phyloP scores from a whole-genome alignment of 306 rosid genomes.

The Castanea mollissima region DNA sequence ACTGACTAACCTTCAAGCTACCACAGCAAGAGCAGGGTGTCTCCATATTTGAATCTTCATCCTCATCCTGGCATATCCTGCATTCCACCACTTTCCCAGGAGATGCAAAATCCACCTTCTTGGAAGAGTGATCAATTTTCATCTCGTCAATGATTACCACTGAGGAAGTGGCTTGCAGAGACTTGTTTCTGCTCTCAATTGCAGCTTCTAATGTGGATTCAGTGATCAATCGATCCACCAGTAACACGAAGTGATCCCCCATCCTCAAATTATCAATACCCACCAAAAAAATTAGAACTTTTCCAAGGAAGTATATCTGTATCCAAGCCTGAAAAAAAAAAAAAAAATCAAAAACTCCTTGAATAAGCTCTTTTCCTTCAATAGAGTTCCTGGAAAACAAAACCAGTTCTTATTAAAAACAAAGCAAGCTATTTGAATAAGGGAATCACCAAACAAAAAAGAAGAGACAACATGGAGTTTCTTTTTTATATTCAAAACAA shows the following conservation, averaged over 20 bases:
- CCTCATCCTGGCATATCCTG: slow-evolving; percentile 96
- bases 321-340: neutral
- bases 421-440: slow-evolving; percentile 16
- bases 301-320: slow-evolving; percentile 14
- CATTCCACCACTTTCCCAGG: slow-evolving; percentile 67
- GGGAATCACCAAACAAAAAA: slow-evolving; percentile 18
- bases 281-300: slow-evolving; percentile 12
- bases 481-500: slow-evolving; percentile 29
- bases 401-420: slow-evolving; percentile 11
- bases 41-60: slow-evolving; percentile 87
- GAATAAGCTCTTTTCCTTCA: slow-evolving; percentile 22
- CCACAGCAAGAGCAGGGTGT: slow-evolving; percentile 97
- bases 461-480: slow-evolving; percentile 3
- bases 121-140: slow-evolving; percentile 33
- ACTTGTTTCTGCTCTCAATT: slow-evolving; percentile 64
- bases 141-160: slow-evolving; percentile 23
- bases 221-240: slow-evolving; percentile 89
- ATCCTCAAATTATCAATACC: slow-evolving; percentile 36
- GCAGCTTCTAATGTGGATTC: slow-evolving; percentile 96
- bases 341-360: slow-evolving; percentile 10
- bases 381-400: slow-evolving; percentile 30
- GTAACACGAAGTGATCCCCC: slow-evolving; percentile 94
- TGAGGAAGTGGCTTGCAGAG: slow-evolving; percentile 60
- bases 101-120: slow-evolving; percentile 39
- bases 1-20: slow-evolving; percentile 73